A percentile compares a stretch with the other conserved stretches of the same genome.
Conservation (phyloP, 345 rosid species). For the Reutealis trisperma region DNA sequence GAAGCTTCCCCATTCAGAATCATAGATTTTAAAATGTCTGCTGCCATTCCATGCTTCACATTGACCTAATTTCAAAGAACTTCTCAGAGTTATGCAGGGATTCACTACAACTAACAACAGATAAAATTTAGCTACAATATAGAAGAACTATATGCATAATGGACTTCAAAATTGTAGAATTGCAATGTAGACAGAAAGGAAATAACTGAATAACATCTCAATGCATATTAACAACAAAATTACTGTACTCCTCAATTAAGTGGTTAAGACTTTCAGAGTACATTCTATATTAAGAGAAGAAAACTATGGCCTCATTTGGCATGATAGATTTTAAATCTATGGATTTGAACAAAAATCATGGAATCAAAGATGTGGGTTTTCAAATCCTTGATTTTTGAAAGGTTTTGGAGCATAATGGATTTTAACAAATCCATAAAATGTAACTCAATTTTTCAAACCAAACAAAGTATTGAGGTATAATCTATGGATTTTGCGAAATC, state of each 20-base stretch:
- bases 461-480: no score
- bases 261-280: not conserved
- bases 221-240: not conserved
- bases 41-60: constrained; percentile 74
- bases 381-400: no score
- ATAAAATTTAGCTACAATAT: not conserved
- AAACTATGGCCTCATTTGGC: no score
- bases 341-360: no score
- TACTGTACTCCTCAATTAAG: not conserved
- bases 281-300: not conserved
- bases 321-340: no score
- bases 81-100: constrained; percentile 19
- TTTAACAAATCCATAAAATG: no score
- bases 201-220: not conserved
- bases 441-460: no score
- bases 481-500: no score
- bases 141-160: not conserved
- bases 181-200: not conserved
- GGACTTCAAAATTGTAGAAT: not conserved
- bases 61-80: constrained; percentile 50
- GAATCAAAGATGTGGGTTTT: no score
- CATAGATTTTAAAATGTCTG: constrained; percentile 60
- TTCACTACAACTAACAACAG: not conserved
- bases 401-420: no score
- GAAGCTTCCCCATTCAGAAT: constrained; percentile 69